Evolutionary conservation across 305 asterid species (phyloP), one percentile per base, ranked within the genome.

Genomic region (Fraxinus dipetala): DNA sequence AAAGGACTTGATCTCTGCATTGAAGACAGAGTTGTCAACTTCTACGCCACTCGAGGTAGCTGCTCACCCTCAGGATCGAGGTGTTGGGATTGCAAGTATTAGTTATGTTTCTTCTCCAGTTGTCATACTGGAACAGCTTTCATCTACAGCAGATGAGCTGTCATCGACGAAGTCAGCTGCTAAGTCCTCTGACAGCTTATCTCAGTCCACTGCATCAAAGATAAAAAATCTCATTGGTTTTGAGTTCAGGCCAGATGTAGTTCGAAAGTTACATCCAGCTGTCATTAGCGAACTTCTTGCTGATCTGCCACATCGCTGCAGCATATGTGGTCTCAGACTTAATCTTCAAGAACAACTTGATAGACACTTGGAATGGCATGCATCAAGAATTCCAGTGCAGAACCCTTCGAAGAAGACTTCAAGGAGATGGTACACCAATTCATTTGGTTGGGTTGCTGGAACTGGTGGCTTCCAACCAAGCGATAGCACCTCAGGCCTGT

Each of bases 301-400:
- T 65, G 94, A 92, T 73, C 85, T 94, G 75, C 94, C 96, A 28
- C 83, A 84, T 86, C 87, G 82, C 79, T 93, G 98, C 86, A 83
- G 82, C 80, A 78, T 84, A 63, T 94, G 98, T 79, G 93, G 95
- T 78, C 89, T 90, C 81, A 85, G 82, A 84, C 89, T 93, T 63
- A 92, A 88, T 87, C 84, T 87, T 78, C 86, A 85, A 86, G 96
- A 90, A 76, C 92, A 51, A 75, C 91, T 93, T 48, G 90, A 89
- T 81, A 89, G 91, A 82, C 98, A 94, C 87, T 85, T 93, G 93
- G 95, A 92, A 81, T 94, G 92, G 91, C 94, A 91, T 14, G 81
- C 83, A 34, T 48, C 78, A 72, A 86, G 81, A 73, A 74, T 72
- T 84, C 84, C 85, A 65, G 90, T 87, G 83, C 82, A 82, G 76